Conservation (phyloP, 805 yeast species). For the Barnettozyma wickerhamii region DNA sequence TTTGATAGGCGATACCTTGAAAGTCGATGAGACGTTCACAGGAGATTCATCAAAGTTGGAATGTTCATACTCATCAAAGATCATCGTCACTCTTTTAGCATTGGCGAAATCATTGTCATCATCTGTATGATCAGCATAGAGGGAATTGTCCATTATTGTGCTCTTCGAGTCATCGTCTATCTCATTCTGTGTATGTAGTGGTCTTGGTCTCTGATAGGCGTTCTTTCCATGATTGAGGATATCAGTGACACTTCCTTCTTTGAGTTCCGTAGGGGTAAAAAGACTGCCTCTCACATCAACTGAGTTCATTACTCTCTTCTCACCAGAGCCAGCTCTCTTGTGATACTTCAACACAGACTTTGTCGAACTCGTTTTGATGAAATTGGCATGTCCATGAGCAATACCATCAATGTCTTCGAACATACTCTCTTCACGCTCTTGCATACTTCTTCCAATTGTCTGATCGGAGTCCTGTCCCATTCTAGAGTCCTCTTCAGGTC, state of each 20-base stretch:
- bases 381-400: no score
- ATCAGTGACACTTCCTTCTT: slow-evolving; percentile 13
- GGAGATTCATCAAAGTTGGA: slow-evolving; percentile 4
- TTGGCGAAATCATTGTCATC: slow-evolving; percentile 20
- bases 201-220: slow-evolving; percentile 16
- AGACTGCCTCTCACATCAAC: slow-evolving; percentile 22
- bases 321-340: slow-evolving; percentile 16
- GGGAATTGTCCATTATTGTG: slow-evolving; percentile 19
- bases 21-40: slow-evolving; percentile 1
- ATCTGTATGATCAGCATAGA: slow-evolving; percentile 24
- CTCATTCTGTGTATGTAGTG: slow-evolving; percentile 9
- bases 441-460: slow-evolving; percentile 18
- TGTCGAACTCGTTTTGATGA: slow-evolving; percentile 14
- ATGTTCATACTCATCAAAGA: slow-evolving; percentile 21
- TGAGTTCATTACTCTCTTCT: slow-evolving; percentile 10
- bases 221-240: slow-evolving; percentile 5
- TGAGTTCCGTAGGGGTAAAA: slow-evolving; percentile 19
- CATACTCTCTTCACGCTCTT: slow-evolving; percentile 21
- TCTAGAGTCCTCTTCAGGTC: slow-evolving; percentile 22
- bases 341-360: slow-evolving; percentile 22
- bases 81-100: slow-evolving; percentile 25
- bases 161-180: slow-evolving; percentile 15
- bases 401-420: slow-evolving; percentile 22
- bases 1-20: slow-evolving; percentile 2
- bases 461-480: slow-evolving; percentile 25